Percentiles rank a stretch among this genome's conserved stretches.
These are phyloP conservation scores for Geranium brycei DNA, from an alignment of 345 rosid genomes.

Conservation along the genomic window DNA sequence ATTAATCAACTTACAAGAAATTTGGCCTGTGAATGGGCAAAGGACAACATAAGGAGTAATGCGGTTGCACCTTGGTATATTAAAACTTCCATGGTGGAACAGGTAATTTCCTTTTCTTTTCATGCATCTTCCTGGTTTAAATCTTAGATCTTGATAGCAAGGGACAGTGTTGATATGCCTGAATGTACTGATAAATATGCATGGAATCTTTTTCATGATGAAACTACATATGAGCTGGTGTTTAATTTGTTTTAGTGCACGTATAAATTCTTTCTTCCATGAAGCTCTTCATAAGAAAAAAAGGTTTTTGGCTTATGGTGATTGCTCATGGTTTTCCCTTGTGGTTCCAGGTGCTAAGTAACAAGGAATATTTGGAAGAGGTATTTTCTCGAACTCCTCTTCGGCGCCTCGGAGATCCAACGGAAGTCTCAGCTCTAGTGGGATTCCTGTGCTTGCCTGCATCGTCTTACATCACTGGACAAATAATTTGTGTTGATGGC, in stretches of 20 bases:
- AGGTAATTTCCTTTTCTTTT: conserved; percentile 28
- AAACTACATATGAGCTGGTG: neutral
- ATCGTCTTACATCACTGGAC: conserved; percentile 29
- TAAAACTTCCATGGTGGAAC: conserved; percentile 71
- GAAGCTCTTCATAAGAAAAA: neutral
- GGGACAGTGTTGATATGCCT: neutral
- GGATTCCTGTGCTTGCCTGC: conserved; percentile 25
- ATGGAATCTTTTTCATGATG: no score
- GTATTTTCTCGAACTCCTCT: conserved; percentile 49
- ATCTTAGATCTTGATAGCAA: neutral
- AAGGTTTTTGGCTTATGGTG: neutral
- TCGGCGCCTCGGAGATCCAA: conserved; percentile 44
- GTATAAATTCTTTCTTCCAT: neutral
- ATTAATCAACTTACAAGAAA: conserved; percentile 59
- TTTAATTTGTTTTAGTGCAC: neutral
- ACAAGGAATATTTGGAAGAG: conserved; percentile 35
- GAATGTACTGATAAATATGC: no score
- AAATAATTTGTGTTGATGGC: conserved; percentile 28
- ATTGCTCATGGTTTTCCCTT: neutral
- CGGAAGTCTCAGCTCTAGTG: conserved; percentile 30
- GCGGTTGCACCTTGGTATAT: conserved; percentile 87
- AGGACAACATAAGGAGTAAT: conserved; percentile 64
- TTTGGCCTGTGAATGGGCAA: conserved; percentile 83
- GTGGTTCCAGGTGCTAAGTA: conserved; percentile 25
- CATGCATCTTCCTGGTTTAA: neutral